Evolutionary conservation across 2,329 filamentous ascomycete species (phyloP).

Genomic region (Sclerotinia spermophila): DNA sequence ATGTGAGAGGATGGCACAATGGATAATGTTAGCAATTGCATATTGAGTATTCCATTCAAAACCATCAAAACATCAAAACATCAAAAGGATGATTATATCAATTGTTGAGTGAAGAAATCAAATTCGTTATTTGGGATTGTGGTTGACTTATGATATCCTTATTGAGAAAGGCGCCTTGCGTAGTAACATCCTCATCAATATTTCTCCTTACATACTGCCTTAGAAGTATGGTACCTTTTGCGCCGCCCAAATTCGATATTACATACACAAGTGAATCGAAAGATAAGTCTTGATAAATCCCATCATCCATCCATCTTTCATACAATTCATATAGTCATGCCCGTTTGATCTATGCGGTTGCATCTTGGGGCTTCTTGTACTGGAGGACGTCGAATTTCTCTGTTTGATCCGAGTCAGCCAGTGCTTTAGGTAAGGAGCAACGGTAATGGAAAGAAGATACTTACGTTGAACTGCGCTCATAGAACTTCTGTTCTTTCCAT

Average conservation of each 20-base stretch:
- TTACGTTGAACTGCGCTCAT: slow-evolving; percentile 78
- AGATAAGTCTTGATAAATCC: slow-evolving; percentile 12
- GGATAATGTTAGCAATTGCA: neutral
- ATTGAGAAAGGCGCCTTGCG: neutral
- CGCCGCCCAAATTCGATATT: slow-evolving; percentile 2
- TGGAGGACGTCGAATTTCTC: slow-evolving; percentile 23
- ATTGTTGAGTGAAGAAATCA: neutral
- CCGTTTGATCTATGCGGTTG: slow-evolving; percentile 4
- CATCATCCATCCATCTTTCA: slow-evolving; percentile 9
- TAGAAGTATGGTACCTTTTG: slow-evolving; percentile 1
- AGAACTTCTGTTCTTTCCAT: slow-evolving; percentile 61
- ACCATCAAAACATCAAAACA: no score
- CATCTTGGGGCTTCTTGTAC: slow-evolving; percentile 2
- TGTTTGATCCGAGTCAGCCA: slow-evolving; percentile 7
- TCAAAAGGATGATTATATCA: neutral
- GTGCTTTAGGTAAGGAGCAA: neutral
- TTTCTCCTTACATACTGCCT: neutral
- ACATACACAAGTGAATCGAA: slow-evolving; percentile 7
- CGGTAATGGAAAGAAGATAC: neutral
- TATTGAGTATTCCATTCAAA: neutral
- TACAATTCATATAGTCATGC: neutral
- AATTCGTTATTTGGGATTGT: neutral
- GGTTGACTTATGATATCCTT: neutral
- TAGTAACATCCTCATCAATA: neutral
- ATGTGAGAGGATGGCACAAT: neutral